Base-by-base conservation (phyloP, 345 rosid species). In the Rhizophora mangle region DNA sequence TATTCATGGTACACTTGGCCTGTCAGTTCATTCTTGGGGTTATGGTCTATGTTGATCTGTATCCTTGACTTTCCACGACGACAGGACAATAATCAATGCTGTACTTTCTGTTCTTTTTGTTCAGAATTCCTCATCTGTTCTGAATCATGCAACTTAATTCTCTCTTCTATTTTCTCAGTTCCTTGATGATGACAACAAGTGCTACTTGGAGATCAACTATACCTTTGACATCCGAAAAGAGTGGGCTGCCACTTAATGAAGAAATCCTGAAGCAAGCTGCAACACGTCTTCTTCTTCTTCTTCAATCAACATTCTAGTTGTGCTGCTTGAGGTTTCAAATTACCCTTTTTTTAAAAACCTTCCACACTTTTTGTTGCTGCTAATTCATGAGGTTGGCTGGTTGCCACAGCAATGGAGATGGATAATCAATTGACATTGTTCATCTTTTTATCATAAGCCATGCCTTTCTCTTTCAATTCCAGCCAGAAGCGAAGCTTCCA, bases 121-220 rank as follows among this genome's bases (percentile, higher is more conserved):
- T 26, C 30, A 22, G 9, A 55, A 6, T 22, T 55, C 22, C 27
- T 55, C 29, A 26, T 21, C 6, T 54, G 8, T 15, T 36, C 51
- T 36, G 37, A 5, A 20, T 27, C 63, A 64, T 32, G 43, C 13
- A 15, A 27, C 39, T 64, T 58, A 16, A n/a, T 32, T n/a, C 2
- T 43, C 16, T n/a, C 15, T 60, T 60, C 18, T 32, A 6, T 61
- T 26, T 60, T 64, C 55, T 67, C 86, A 89, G 91, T 89, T 89
- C 68, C 63, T 85, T 52, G 95, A 89, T 61, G 95, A 89, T 71
- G 95, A 87, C 76, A 78, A 89, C 65, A 87, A 74, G 74, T 87
- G 95, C 83, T 79, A 89, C 81, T 71, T 89, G 82, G 90, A 89
- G 88, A 86, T 87, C 72, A 87, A 87, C 80, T 89, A 87, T 63